Evolutionary conservation across 768 basidiomycete genomes (phyloP), one percentile per base, ranked within the genome.

Genomic region (Panellus pusillus): DNA sequence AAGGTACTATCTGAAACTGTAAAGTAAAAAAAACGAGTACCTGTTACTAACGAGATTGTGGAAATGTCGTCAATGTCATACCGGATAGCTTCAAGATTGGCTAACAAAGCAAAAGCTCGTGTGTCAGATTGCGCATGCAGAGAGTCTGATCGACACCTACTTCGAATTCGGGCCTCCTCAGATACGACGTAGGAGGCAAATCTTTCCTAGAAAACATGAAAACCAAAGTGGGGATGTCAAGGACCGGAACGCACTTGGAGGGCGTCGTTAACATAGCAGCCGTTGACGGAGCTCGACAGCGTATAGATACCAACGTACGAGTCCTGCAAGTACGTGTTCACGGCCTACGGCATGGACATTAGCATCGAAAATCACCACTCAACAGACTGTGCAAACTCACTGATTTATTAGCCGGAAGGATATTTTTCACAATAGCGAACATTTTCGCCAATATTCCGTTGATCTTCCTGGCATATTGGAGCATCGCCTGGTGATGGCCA

Each of bases 51-150:
- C 18, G 36, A 29, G 7, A 60, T 31, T 3, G 58, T 60, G 13
- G 43, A 54, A 2, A 40, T 7, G 4, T 39, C 46, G 19, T 60
- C 58, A 17, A 60, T 55, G 20, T 60, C 54, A 28, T 52, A 60
- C 7, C 45, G 14, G n/a, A 55, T 43, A 3, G 58, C 50, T n/a
- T 60, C 54, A 18, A 60, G 54, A 32, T 60, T 60, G 19, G 24
- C 57, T 58, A 38, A 7, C 9, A 9, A 6, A 27, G 24, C 11
- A 12, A 45, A 20, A 42, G 18, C 6, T n/a, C 18, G 32, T 17
- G 24, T 24, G 24, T 24, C 24, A 24, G 24, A 24, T 24, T 24
- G 24, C 24, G 24, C 24, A 24, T 24, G 28, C 9, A 32, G 9
- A 9, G n/a, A 17, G 3, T 39, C 17, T 49, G n/a, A 20, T n/a